Conservation (phyloP, 225 moss, liverwort and hornwort species). For the Physcomitrellopsis africana region DNA sequence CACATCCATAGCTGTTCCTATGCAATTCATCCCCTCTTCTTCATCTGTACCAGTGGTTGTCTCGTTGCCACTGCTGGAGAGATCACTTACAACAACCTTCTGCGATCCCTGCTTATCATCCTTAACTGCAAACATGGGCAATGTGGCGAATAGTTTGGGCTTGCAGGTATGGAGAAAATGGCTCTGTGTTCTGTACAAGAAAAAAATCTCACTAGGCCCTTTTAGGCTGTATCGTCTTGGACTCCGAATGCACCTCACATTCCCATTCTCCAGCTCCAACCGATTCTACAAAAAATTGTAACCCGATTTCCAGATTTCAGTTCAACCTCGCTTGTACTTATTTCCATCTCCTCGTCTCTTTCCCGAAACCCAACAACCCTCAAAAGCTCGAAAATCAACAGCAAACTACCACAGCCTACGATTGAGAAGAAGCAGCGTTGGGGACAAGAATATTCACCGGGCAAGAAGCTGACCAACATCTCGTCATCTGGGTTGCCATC, state of each 20-base stretch:
- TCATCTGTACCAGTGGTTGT: neutral
- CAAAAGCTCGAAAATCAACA: neutral
- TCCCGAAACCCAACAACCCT: neutral
- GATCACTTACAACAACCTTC: constrained; percentile 31
- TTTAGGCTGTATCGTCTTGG: constrained; percentile 9
- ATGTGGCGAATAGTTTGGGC: constrained; percentile 9
- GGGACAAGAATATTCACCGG: constrained; percentile 14
- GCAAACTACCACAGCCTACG: neutral
- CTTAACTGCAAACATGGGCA: constrained; percentile 35
- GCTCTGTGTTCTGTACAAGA: constrained; percentile 24
- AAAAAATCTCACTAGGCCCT: constrained; percentile 18
- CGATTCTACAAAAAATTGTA: constrained; percentile 19
- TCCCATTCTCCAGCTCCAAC: constrained; percentile 38
- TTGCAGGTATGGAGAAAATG: constrained; percentile 16
- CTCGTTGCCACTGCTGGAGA: constrained; percentile 28
- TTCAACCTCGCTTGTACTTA: neutral
- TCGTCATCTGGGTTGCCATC: constrained; percentile 38
- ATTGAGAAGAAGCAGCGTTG: neutral
- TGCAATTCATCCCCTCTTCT: constrained; percentile 48
- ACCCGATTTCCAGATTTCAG: neutral
- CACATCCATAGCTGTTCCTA: constrained; percentile 65
- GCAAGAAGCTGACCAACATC: constrained; percentile 39
- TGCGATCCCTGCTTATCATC: constrained; percentile 34
- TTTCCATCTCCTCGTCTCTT: neutral
- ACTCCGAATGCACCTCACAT: constrained; percentile 25